A percentile compares a stretch with the other conserved stretches of the same genome.
Evolutionary conservation across 2,329 filamentous ascomycete species (phyloP).

Genomic region (Endothia cerciana): DNA sequence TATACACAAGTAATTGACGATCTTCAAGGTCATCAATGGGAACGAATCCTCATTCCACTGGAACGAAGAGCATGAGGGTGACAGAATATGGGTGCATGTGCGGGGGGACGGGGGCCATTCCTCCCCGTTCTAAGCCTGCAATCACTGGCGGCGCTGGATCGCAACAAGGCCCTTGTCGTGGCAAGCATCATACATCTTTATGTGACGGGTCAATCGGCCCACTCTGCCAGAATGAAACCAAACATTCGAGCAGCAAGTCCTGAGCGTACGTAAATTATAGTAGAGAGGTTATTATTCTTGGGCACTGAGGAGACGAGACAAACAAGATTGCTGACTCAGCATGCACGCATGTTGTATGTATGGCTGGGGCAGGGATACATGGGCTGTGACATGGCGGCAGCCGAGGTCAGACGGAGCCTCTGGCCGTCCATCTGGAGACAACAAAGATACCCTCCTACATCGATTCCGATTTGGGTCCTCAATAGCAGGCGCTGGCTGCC

Average conservation of each 20-base stretch:
- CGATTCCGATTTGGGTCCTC: slow-evolving; percentile 23
- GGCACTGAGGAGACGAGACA: neutral
- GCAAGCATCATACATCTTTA: no score
- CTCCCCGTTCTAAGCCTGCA: neutral
- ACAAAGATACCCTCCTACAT: slow-evolving; percentile 15
- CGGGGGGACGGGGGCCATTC: neutral
- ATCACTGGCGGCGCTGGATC: no score
- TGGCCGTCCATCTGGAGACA: neutral
- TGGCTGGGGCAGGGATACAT: slow-evolving; percentile 2
- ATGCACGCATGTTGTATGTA: neutral
- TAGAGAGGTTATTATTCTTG: neutral
- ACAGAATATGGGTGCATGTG: no score
- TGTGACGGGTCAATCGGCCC: no score
- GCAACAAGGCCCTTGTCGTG: no score
- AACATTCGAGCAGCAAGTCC: no score
- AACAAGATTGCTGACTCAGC: neutral
- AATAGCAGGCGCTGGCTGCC: slow-evolving; percentile 20
- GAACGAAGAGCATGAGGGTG: no score
- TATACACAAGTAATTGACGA: no score
- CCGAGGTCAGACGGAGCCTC: neutral
- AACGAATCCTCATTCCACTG: no score
- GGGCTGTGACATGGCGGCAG: neutral
- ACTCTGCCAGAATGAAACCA: no score
- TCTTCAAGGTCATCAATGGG: no score
- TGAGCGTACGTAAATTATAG: no score